Base-by-base conservation (phyloP, 495 filamentous ascomycete species). In the Poronia punctata region DNA sequence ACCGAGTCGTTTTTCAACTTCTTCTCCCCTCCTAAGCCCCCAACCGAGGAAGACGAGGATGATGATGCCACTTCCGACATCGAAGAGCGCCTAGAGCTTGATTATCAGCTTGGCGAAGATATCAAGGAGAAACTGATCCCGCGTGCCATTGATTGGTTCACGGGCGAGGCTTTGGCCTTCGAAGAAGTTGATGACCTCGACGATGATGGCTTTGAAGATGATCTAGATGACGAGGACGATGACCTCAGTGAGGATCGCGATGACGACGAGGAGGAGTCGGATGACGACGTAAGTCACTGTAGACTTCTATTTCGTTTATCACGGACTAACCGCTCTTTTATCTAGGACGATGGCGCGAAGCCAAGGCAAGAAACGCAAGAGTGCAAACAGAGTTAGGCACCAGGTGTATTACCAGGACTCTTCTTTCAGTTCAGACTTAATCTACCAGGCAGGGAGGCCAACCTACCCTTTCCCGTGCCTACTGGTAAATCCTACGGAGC, bases 1-100 rank as follows among this genome's bases (percentile, higher is more conserved):
- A 95, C 88, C 25, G 92, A 95, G 61, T 96, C 90, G 7, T 99
- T 99, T 76, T 99, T 99, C 80, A 97, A 96, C 75, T 99, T 99
- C 79, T 98, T 99, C 74, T 84, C 84, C 23, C 93, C 92, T 5
- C 93, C 93, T 2, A 86, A 86, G 66, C 82, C 87, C 35, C 93
- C 89, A 3, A 72, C 68, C 26, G 80, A 82, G 20, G 80, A 84
- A 17, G 80, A 80, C 31, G 79, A 79, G 29, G 76, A 81, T 38
- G 83, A 88, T 38, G 88, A 94, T 46, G 78, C 83, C 39, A 75
- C 82, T 24, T 82, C 79, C 26, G 93, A 97, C 56, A 93, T 99
- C 45, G 93, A 97, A 70, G 89, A 95, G 70, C 89, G 93, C 45
- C 75, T 99, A 18, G 93, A 99, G 70, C 81, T 99, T 36, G 93